Conservation (phyloP, 164 flowering plant species). For the Sedum album region DNA sequence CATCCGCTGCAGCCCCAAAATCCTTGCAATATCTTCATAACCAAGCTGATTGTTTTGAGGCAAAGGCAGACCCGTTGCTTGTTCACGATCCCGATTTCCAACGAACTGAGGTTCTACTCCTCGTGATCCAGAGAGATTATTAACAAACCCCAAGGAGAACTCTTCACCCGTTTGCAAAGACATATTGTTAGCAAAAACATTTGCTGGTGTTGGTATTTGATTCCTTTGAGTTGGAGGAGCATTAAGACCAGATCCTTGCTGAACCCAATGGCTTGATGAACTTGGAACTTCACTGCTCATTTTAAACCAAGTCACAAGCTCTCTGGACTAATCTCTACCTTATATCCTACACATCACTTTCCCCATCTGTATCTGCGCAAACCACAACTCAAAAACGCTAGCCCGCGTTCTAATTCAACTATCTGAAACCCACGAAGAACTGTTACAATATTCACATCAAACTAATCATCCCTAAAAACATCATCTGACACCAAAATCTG, state of each 20-base stretch:
- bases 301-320: neutral
- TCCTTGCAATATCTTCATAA: conserved; percentile 25
- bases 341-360: neutral
- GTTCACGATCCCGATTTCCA: conserved; percentile 13
- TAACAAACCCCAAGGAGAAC: conserved; percentile 26
- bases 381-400: neutral
- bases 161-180: conserved; percentile 30
- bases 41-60: conserved; percentile 17
- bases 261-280: neutral
- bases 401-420: neutral
- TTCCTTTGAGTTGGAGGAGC: neutral
- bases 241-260: neutral
- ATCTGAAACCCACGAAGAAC: neutral
- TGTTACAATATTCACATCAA: neutral
- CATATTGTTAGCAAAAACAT: conserved; percentile 14
- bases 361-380: neutral
- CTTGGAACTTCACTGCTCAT: neutral
- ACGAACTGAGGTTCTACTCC: conserved; percentile 8
- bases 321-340: neutral
- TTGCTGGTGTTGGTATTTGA: neutral
- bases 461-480: neutral
- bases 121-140: conserved; percentile 16
- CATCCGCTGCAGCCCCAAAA: conserved; percentile 29
- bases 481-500: neutral
- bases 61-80: conserved; percentile 2